Evolutionary conservation across 805 yeast species (phyloP).

Genomic region (Isabelozyma gotoi): DNA sequence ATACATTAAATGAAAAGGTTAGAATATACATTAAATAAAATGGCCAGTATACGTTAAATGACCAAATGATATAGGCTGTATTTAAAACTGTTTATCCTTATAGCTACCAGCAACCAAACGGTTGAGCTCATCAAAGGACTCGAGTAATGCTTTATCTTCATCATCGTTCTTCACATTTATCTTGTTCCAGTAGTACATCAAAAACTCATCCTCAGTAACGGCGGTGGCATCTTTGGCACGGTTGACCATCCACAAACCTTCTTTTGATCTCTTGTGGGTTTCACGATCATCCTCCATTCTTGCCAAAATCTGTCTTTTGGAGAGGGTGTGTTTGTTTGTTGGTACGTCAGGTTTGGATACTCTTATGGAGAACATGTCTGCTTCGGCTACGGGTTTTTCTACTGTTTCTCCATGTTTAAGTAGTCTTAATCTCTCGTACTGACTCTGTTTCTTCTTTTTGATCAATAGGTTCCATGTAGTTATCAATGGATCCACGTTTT

Average conservation of each 20-base stretch:
- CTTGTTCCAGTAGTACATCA: constrained; percentile 49
- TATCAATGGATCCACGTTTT: constrained; percentile 27
- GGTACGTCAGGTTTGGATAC: constrained; percentile 2
- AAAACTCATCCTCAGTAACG: constrained; percentile 37
- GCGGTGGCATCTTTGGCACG: constrained; percentile 37
- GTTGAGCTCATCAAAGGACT: constrained; percentile 54
- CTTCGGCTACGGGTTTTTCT: constrained; percentile 25
- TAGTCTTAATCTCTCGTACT: constrained; percentile 47
- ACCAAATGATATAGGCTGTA: neutral
- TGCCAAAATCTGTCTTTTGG: constrained; percentile 57
- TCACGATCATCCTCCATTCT: constrained; percentile 95
- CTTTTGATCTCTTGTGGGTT: constrained; percentile 81
- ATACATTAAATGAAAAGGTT: neutral
- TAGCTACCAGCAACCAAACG: constrained; percentile 54
- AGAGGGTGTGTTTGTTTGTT: constrained; percentile 15
- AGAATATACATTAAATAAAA: constrained; percentile 1
- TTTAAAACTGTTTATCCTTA: constrained; percentile 39
- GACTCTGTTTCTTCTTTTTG: constrained; percentile 48
- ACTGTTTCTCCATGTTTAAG: constrained; percentile 28
- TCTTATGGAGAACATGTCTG: constrained; percentile 23
- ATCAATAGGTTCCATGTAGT: constrained; percentile 50
- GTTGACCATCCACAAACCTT: constrained; percentile 70
- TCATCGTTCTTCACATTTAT: constrained; percentile 46
- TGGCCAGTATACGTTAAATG: neutral
- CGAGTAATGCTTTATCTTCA: constrained; percentile 42